Conservation (phyloP, 805 yeast genomes). For the Cyberlindnera xishuangbannaensis region DNA sequence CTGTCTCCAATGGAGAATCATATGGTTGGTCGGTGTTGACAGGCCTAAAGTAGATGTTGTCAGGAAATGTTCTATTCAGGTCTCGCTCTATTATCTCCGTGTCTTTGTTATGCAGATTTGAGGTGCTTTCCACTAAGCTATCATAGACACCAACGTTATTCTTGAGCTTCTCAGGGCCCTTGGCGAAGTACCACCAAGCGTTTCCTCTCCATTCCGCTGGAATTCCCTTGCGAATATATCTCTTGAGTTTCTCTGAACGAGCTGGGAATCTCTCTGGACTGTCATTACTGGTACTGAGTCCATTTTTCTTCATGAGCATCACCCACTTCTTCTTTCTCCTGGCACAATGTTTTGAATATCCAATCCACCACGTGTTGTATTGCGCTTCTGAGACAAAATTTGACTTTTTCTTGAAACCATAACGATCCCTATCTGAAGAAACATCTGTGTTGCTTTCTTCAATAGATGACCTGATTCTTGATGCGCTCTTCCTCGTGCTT, state of each 20-base stretch:
- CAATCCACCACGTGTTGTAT: conserved; percentile 72
- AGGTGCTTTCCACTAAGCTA: conserved; percentile 54
- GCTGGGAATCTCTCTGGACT: conserved; percentile 70
- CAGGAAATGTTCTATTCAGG: conserved; percentile 91
- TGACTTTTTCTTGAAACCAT: conserved; percentile 77
- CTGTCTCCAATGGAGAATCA: conserved; percentile 41
- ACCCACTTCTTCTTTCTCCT: conserved; percentile 78
- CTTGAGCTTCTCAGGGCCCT: conserved; percentile 68
- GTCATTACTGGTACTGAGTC: conserved; percentile 44
- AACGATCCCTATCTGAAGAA: conserved; percentile 48
- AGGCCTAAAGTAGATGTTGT: conserved; percentile 72
- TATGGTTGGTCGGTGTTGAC: conserved; percentile 14
- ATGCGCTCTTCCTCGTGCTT: conserved; percentile 13
- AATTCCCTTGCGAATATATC: conserved; percentile 84
- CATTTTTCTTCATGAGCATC: conserved; percentile 56
- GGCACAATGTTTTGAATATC: conserved; percentile 56
- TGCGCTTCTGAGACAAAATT: conserved; percentile 44
- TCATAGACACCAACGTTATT: conserved; percentile 73
- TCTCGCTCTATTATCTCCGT: conserved; percentile 94
- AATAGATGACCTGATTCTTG: conserved; percentile 11
- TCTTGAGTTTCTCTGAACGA: conserved; percentile 67
- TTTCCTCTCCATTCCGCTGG: conserved; percentile 97
- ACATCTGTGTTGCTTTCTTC: conserved; percentile 10
- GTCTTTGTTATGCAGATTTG: conserved; percentile 55
- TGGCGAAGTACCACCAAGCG: conserved; percentile 95